Conservation (phyloP, 2,329 filamentous ascomycete genomes). For the Pseudocercospora musae region DNA sequence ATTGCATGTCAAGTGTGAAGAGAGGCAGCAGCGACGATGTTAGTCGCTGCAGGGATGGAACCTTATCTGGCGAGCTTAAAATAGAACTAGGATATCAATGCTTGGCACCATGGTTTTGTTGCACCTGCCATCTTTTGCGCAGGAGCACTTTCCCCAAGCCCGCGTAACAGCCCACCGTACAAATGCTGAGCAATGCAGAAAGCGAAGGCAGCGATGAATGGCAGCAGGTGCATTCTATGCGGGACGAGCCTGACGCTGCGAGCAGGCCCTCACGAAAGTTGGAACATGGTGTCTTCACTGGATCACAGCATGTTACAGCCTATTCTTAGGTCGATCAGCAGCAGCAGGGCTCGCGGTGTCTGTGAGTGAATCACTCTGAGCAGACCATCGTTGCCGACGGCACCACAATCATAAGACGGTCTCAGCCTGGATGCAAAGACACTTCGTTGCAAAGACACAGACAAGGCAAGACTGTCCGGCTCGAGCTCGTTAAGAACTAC, state of each 20-base stretch:
- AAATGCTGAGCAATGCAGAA: neutral
- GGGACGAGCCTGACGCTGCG: neutral
- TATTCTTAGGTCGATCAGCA: neutral
- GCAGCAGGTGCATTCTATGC: neutral
- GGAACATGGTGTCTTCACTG: neutral
- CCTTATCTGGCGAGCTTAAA: neutral
- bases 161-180: neutral
- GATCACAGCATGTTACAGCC: neutral
- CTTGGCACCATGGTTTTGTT: neutral
- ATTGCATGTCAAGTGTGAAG: neutral
- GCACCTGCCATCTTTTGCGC: neutral
- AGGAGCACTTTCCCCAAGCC: neutral
- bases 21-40: neutral
- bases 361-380: neutral
- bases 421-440: neutral
- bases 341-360: neutral
- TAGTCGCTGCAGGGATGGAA: neutral
- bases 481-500: neutral
- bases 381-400: neutral
- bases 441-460: neutral
- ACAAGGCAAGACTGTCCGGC: neutral
- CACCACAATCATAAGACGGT: neutral
- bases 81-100: neutral
- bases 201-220: neutral
- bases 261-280: neutral